phyloP scores from a whole-genome alignment of 495 filamentous ascomycete genomes.

The Neurospora sp. region DNA sequence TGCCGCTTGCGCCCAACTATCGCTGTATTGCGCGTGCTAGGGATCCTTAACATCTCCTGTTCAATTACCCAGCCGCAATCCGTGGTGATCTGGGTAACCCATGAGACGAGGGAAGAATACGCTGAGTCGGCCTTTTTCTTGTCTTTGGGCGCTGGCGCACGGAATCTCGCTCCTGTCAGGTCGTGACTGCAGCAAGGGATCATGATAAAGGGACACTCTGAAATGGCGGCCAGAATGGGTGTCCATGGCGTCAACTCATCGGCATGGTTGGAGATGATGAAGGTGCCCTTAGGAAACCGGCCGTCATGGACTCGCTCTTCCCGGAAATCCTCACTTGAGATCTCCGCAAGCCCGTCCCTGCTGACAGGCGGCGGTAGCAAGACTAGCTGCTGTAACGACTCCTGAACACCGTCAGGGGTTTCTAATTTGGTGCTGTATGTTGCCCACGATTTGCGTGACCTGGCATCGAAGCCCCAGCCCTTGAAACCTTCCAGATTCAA shows the following conservation, averaged over 20 bases:
- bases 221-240: conserved; percentile 70
- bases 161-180: conserved; percentile 61
- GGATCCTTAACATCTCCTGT: conserved; percentile 72
- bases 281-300: conserved; percentile 62
- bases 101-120: conserved; percentile 66
- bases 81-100: conserved; percentile 52
- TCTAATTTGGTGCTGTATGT: conserved; percentile 41
- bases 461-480: conserved; percentile 88
- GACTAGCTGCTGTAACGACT: conserved; percentile 56
- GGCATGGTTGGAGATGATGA: conserved; percentile 93
- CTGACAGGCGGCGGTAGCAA: conserved; percentile 54
- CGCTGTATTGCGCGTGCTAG: conserved; percentile 78
- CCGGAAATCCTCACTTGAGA: conserved; percentile 14
- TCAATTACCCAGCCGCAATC: conserved; percentile 70
- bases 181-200: conserved; percentile 94
- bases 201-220: conserved; percentile 68
- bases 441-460: conserved; percentile 71
- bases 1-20: conserved; percentile 52
- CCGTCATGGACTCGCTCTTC: conserved; percentile 52
- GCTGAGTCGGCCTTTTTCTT: conserved; percentile 42
- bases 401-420: conserved; percentile 26
- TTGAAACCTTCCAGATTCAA: conserved; percentile 70
- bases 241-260: conserved; percentile 96
- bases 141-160: conserved; percentile 53
- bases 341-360: conserved; percentile 4